Percentiles rank a stretch among this genome's conserved stretches.
These are phyloP conservation scores for Globisporangium polare DNA, from an alignment of 352 stramenopile species.

Conservation along the genomic window DNA sequence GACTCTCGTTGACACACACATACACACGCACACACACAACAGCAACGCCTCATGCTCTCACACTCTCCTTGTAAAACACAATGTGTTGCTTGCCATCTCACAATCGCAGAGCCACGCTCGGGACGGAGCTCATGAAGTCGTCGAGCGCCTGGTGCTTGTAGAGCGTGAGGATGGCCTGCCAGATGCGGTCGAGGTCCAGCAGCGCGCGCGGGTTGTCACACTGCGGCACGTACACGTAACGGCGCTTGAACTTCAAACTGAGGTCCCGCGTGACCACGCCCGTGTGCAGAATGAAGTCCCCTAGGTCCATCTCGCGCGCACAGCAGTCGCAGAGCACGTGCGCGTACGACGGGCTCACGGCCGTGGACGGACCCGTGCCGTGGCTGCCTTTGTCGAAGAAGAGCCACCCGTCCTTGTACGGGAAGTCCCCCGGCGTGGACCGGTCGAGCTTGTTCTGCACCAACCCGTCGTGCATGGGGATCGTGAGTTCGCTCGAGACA, in stretches of 20 bases:
- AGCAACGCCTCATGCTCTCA: too few species aligned
- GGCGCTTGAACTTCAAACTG: constrained; percentile 11
- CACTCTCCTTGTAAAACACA: too few species aligned
- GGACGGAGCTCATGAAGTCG: background rate
- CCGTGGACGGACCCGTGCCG: background rate
- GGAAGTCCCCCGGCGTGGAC: background rate
- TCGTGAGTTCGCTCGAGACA: background rate
- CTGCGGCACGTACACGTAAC: constrained; percentile 10
- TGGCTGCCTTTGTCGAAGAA: background rate
- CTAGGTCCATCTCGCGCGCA: constrained; percentile 1
- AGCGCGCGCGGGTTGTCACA: constrained; percentile 6
- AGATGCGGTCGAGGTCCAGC: constrained; percentile 11
- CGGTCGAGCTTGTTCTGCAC: constrained; percentile 9
- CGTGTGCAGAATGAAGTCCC: constrained; percentile 3
- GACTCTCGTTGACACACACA: background rate
- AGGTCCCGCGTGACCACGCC: background rate
- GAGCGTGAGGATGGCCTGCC: constrained; percentile 11
- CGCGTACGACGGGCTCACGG: background rate
- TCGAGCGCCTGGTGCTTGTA: constrained; percentile 6
- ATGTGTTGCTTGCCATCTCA: too few species aligned
- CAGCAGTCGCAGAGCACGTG: constrained; percentile 14
- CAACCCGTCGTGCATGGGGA: constrained; percentile 3
- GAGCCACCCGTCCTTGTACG: constrained; percentile 17
- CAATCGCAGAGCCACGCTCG: background rate
- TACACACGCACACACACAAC: too few species aligned